A percentile compares a stretch with the other conserved stretches of the same genome.
Evolutionary conservation across 208 protist species (phyloP).

Genomic region (Leishmania aethiopica): DNA sequence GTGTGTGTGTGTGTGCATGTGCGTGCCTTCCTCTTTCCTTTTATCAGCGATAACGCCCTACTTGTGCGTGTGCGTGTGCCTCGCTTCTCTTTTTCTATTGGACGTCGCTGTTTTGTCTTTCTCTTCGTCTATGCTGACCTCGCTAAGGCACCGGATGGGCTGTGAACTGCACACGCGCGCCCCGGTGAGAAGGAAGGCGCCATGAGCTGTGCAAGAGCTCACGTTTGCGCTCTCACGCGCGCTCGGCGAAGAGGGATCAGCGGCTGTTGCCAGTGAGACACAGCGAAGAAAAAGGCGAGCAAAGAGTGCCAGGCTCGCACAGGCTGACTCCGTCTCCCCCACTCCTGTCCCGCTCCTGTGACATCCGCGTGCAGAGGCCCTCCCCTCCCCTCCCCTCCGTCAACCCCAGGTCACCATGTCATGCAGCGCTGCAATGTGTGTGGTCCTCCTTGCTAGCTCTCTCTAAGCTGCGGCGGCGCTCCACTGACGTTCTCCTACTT

Average conservation of each 20-base stretch:
- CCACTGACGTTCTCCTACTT: background rate
- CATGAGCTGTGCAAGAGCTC: background rate
- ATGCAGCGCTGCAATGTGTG: background rate
- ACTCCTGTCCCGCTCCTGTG: background rate
- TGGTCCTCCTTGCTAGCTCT: background rate
- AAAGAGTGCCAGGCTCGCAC: background rate
- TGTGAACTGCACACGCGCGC: background rate
- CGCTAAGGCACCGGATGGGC: background rate
- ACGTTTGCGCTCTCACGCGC: background rate
- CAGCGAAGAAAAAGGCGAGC: background rate
- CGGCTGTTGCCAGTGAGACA: background rate
- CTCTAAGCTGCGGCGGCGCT: background rate
- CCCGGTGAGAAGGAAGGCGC: background rate
- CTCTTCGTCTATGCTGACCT: background rate
- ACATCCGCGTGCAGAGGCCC: conserved; percentile 1
- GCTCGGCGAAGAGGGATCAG: background rate
- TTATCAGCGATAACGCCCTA: background rate
- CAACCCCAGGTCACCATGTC: background rate
- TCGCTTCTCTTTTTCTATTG: background rate
- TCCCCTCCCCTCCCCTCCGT: background rate
- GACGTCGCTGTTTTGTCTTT: background rate
- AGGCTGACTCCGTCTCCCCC: conserved; percentile 13
- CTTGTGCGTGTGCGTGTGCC: conserved; percentile 3
- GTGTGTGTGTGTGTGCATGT: conserved; percentile 11
- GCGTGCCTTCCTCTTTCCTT: background rate